Conservation (phyloP, 441 rosid species). For the Rhodomyrtus psidioides region DNA sequence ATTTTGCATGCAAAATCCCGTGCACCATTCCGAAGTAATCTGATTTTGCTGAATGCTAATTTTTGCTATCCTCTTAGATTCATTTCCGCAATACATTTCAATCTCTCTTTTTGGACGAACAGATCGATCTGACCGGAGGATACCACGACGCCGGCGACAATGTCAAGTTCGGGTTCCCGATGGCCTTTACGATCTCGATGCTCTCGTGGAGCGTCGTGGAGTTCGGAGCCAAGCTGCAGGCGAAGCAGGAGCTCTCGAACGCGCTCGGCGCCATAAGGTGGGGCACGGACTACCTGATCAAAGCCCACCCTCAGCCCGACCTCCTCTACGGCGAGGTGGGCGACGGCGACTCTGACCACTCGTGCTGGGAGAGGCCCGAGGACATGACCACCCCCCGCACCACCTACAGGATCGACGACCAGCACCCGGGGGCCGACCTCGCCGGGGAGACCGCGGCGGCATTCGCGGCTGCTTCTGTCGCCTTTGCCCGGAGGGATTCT, state of each 20-base stretch:
- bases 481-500: slow-evolving; percentile 1
- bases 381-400: slow-evolving; percentile 35
- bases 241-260: slow-evolving; percentile 5
- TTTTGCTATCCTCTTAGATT: not conserved
- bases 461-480: slow-evolving; percentile 35
- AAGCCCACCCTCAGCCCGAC: slow-evolving; percentile 27
- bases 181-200: slow-evolving; percentile 41
- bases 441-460: slow-evolving; percentile 40
- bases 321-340: slow-evolving; percentile 38
- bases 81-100: not conserved
- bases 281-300: slow-evolving; percentile 41
- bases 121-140: slow-evolving; percentile 39
- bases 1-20: not conserved
- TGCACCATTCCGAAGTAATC: not conserved
- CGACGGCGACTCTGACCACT: slow-evolving; percentile 25
- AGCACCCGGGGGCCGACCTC: slow-evolving; percentile 38
- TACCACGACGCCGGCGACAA: slow-evolving; percentile 47
- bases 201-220: slow-evolving; percentile 42
- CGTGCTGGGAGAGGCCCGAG: slow-evolving; percentile 42
- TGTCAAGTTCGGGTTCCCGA: slow-evolving; percentile 38
- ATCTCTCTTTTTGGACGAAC: not conserved
- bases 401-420: slow-evolving; percentile 19
- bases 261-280: slow-evolving; percentile 25
- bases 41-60: not conserved
- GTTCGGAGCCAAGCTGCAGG: slow-evolving; percentile 11